Evolutionary conservation across 352 stramenopile species (phyloP).

Genomic region (Halophytophthora polymorphica): DNA sequence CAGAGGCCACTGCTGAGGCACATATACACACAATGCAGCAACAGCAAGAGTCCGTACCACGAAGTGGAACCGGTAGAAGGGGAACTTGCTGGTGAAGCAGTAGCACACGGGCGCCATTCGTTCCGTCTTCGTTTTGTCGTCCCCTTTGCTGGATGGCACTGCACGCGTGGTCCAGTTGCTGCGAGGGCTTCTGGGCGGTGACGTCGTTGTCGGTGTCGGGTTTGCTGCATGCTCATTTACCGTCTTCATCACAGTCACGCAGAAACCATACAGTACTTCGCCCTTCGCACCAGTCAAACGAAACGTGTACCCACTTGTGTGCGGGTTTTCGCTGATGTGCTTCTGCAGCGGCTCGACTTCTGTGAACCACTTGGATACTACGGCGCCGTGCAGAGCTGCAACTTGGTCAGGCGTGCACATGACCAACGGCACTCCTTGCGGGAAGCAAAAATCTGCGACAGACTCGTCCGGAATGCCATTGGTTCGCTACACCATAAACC

Average conservation of each 20-base stretch:
- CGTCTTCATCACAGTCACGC: slow-evolving; percentile 60
- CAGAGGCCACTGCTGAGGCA: no score
- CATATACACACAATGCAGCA: slow-evolving; percentile 1
- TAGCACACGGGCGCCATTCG: slow-evolving; percentile 70
- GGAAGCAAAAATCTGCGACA: slow-evolving; percentile 82
- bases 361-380: slow-evolving; percentile 70
- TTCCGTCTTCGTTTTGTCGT: slow-evolving; percentile 10
- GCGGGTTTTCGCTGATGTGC: slow-evolving; percentile 57
- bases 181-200: slow-evolving; percentile 16
- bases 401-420: slow-evolving; percentile 58
- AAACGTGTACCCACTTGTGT: slow-evolving; percentile 76
- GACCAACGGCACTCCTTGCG: slow-evolving; percentile 58
- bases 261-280: slow-evolving; percentile 80
- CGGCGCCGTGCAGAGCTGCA: slow-evolving; percentile 37
- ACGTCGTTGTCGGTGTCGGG: neutral
- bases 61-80: slow-evolving; percentile 86
- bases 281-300: slow-evolving; percentile 82
- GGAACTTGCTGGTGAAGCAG: slow-evolving; percentile 87
- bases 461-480: slow-evolving; percentile 41
- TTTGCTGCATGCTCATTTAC: slow-evolving; percentile 20
- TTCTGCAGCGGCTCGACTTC: slow-evolving; percentile 58
- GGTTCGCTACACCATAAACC: slow-evolving; percentile 15
- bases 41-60: slow-evolving; percentile 33
- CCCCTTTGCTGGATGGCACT: slow-evolving; percentile 15
- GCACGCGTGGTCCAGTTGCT: slow-evolving; percentile 12